Evolutionary conservation across 305 asterid genomes (phyloP), one percentile per base, ranked within the genome.

Genomic region (Lippia alba): DNA sequence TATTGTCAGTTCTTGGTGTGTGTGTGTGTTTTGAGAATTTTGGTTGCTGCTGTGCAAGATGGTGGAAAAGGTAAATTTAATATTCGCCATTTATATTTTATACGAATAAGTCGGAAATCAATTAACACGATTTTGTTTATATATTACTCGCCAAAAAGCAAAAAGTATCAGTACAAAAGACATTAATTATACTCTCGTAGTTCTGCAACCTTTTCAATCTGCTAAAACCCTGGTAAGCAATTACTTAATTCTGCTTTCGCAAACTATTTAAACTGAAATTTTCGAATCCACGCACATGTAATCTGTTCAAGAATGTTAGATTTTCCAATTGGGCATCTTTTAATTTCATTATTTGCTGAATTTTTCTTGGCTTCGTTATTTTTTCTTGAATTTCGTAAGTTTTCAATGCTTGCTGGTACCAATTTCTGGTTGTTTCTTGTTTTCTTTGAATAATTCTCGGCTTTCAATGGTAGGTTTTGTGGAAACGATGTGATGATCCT

Each of bases 171-270:
- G 20, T 64, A 24, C 66, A 11, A 39, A 66, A 36, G 61, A 6
- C 18, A 6, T 11, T 24, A 12, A 20, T 10, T 44, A 40, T 12
- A 12, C 8, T 33, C 19, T 30, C 54, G 48, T 56, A 53, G 30
- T 44, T 60, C 33, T 75, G 55, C 70, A 32, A 15, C 51, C 17
- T 40, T 30, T 39, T 45, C 63, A 55, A 64, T 61, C 63, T 40
- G 64, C 76, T n/a, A 64, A 76, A 70, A 60, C 65, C 65, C 70
- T 58, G 76, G 76, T 76, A 41, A 51, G 51, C 30, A 15, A 40
- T 40, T 19, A 18, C 44, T 11, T 50, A 14, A 60, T 51, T 70
- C 30, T 36, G 12, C 34, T 20, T 62, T 63, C 20, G 45, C 11
- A 39, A n/a, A 62, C 16, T 17, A 17, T 58, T 44, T 36, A 4